Conservation (phyloP, 1,284 basidiomycete genomes). For the Cerioporus squamosus region DNA sequence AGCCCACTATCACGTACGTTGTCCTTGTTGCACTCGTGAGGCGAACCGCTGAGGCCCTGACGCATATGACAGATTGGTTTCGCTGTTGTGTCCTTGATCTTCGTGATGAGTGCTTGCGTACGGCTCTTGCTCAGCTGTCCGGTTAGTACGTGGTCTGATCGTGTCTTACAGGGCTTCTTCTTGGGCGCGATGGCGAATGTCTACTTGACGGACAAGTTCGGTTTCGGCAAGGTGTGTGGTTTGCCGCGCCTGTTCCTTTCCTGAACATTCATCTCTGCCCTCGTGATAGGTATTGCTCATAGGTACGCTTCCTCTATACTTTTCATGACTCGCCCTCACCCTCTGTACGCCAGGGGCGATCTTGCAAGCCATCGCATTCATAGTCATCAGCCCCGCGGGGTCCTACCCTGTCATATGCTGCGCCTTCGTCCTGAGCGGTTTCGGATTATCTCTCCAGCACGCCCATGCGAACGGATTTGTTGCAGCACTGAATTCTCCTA, state of each 20-base stretch:
- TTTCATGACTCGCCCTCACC: too few species aligned
- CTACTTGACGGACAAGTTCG: constrained; percentile 55
- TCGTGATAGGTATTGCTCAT: constrained; percentile 45
- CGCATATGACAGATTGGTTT: constrained; percentile 44
- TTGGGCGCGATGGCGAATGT: constrained; percentile 57
- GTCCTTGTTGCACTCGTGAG: too few species aligned
- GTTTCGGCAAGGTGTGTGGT: constrained; percentile 60
- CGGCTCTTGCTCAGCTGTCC: background rate
- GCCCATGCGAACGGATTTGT: constrained; percentile 64
- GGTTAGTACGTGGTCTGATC: background rate
- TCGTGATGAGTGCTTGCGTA: constrained; percentile 40
- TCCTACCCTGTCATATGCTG: constrained; percentile 73
- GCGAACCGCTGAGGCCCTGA: background rate
- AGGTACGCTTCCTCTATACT: background rate
- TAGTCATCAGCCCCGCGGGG: constrained; percentile 52
- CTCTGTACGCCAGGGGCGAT: constrained; percentile 38
- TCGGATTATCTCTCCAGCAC: constrained; percentile 55
- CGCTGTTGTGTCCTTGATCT: constrained; percentile 51
- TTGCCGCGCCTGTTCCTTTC: background rate
- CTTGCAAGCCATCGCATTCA: constrained; percentile 52
- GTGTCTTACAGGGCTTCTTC: constrained; percentile 52
- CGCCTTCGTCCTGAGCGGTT: constrained; percentile 63
- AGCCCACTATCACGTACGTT: constrained; percentile 50
- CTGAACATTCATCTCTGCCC: constrained; percentile 28
- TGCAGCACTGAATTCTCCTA: constrained; percentile 46